Evolutionary conservation across 768 basidiomycete genomes (phyloP).

Genomic region (Boletales sp.): DNA sequence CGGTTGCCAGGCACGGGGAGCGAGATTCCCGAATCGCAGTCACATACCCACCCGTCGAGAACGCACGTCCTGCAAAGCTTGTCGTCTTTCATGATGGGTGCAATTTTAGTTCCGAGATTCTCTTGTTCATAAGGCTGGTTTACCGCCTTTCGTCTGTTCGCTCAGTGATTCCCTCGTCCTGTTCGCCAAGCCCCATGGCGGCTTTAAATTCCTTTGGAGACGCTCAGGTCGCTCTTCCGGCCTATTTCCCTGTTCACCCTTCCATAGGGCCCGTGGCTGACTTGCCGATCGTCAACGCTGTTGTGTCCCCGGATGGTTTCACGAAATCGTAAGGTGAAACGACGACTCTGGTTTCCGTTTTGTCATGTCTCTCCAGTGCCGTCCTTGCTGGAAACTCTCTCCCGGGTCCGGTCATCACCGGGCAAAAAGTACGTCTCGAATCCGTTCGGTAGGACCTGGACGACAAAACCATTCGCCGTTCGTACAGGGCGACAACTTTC

Average conservation of each 20-base stretch:
- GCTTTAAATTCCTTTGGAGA: too few relatives aligned
- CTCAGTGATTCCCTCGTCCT: too few relatives aligned
- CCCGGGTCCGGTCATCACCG: slow-evolving; percentile 38
- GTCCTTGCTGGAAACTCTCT: slow-evolving; percentile 37
- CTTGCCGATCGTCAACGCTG: slow-evolving; percentile 21
- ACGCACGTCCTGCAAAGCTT: too few relatives aligned
- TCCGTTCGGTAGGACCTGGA: not conserved
- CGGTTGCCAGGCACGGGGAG: too few relatives aligned
- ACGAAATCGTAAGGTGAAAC: slow-evolving; percentile 16
- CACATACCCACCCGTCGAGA: too few relatives aligned
- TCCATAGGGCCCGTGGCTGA: slow-evolving; percentile 18
- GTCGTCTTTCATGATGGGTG: too few relatives aligned
- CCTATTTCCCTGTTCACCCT: not conserved
- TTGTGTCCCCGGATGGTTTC: slow-evolving; percentile 36
- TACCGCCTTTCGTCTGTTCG: too few relatives aligned
- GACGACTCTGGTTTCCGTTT: not conserved
- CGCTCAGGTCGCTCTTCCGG: slow-evolving; percentile 1
- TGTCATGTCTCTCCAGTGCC: slow-evolving; percentile 21
- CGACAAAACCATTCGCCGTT: not conserved
- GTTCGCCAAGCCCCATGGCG: too few relatives aligned
- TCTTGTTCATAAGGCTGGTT: too few relatives aligned
- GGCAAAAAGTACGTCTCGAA: slow-evolving; percentile 27
- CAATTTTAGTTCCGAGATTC: too few relatives aligned
- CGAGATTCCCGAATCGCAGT: too few relatives aligned
- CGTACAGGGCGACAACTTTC: slow-evolving; percentile 12